phyloP scores from a whole-genome alignment of 768 basidiomycete species.

The Hemileccinum impolitum region DNA sequence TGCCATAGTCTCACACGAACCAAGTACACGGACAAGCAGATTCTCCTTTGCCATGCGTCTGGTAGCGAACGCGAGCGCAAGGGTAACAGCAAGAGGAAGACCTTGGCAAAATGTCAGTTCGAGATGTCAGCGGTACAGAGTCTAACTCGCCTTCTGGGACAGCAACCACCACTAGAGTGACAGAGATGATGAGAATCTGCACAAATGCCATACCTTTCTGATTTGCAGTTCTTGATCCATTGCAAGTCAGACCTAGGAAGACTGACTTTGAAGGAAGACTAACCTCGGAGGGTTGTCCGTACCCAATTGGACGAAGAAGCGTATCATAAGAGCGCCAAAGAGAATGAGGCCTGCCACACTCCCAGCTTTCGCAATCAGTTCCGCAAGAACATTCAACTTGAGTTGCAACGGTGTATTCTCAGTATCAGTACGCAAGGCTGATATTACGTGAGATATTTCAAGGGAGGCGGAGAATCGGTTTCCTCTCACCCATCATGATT shows the following conservation, averaged over 20 bases:
- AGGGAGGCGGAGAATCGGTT: neutral
- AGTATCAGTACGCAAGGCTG: conserved; percentile 81
- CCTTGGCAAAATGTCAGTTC: conserved; percentile 40
- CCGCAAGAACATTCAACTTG: conserved; percentile 92
- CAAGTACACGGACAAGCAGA: conserved; percentile 90
- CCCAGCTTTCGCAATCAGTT: conserved; percentile 91
- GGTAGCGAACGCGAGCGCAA: conserved; percentile 95
- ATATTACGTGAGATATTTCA: neutral
- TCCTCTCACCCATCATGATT: conserved; percentile 87
- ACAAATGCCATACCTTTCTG: conserved; percentile 89
- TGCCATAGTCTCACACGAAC: conserved; percentile 98
- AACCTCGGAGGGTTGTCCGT: conserved; percentile 55
- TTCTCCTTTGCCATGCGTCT: conserved; percentile 98
- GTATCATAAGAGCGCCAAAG: conserved; percentile 84
- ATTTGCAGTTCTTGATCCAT: conserved; percentile 52
- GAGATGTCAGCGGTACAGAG: neutral
- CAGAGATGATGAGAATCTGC: conserved; percentile 90
- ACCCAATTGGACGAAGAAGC: conserved; percentile 89
- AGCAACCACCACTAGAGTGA: conserved; percentile 86
- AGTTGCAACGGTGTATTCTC: conserved; percentile 92
- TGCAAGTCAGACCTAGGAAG: conserved; percentile 7
- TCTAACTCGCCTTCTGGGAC: conserved; percentile 67
- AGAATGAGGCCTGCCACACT: conserved; percentile 76
- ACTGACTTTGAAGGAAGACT: conserved; percentile 7
- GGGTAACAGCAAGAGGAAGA: conserved; percentile 91